Conservation (phyloP, 2,329 filamentous ascomycete species). For the Neofusicoccum sp. region DNA sequence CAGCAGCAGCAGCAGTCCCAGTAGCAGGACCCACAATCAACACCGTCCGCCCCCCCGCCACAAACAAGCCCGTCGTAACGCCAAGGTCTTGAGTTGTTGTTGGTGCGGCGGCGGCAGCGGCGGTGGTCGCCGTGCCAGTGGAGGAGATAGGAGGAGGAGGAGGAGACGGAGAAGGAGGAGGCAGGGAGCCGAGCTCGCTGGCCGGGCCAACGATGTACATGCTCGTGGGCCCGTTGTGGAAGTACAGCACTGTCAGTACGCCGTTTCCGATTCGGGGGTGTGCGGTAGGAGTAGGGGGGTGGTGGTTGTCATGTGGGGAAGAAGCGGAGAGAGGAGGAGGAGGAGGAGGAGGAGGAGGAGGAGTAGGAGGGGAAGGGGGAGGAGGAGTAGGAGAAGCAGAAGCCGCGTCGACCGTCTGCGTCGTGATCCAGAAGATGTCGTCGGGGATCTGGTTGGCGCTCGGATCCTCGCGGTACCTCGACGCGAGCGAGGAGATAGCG, state of each 20-base stretch:
- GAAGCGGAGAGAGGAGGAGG: neutral
- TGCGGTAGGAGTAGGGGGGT: neutral
- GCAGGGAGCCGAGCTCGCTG: neutral
- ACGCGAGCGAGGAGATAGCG: constrained; percentile 22
- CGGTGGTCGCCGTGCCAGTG: neutral
- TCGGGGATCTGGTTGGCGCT: neutral
- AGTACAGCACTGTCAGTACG: constrained; percentile 5
- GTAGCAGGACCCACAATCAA: constrained; percentile 1
- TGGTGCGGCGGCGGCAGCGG: neutral
- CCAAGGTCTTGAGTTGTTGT: neutral
- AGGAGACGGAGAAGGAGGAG: neutral
- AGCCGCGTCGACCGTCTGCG: neutral
- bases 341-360: neutral
- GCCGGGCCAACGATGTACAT: constrained; percentile 6
- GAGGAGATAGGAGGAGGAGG: neutral
- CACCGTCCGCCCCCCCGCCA: neutral
- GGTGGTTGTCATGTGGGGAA: neutral
- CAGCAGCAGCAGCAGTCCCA: neutral
- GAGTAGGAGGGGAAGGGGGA: neutral
- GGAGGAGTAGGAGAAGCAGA: neutral
- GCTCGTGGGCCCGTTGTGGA: neutral
- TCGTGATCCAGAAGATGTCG: neutral
- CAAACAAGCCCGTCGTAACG: neutral
- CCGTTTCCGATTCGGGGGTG: neutral
- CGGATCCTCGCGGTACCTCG: neutral